A percentile compares a stretch with the other conserved stretches of the same genome.
Evolutionary conservation across 805 yeast species (phyloP).

Genomic region (Saccharomycopsis fermentans): DNA sequence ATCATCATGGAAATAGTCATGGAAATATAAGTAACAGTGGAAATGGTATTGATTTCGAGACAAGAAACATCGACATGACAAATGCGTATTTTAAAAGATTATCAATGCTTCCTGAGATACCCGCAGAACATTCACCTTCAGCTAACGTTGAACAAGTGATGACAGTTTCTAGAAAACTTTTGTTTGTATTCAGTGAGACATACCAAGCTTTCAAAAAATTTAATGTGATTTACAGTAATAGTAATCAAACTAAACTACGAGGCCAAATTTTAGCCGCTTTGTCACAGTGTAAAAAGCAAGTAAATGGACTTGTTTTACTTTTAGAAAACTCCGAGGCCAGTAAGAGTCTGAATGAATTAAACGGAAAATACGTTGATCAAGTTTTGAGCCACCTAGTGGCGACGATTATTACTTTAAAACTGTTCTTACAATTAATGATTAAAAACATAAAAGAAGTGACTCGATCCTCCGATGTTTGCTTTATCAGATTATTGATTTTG

Average conservation of each 20-base stretch:
- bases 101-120: slow-evolving; percentile 29
- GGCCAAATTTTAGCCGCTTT: not conserved
- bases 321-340: slow-evolving; percentile 28
- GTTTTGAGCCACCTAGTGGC: not conserved
- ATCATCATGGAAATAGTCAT: not conserved
- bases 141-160: slow-evolving; percentile 16
- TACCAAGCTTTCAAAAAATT: slow-evolving; percentile 36
- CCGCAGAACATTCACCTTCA: not conserved
- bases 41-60: not conserved
- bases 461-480: slow-evolving; percentile 34
- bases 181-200: slow-evolving; percentile 36
- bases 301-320: slow-evolving; percentile 34
- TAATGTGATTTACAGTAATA: slow-evolving; percentile 20
- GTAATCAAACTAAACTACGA: slow-evolving; percentile 2
- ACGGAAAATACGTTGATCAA: slow-evolving; percentile 1
- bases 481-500: slow-evolving; percentile 34
- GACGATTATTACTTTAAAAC: slow-evolving; percentile 27
- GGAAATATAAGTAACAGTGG: not conserved
- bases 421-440: slow-evolving; percentile 29
- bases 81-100: slow-evolving; percentile 38
- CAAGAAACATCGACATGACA: slow-evolving; percentile 26
- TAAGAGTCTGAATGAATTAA: slow-evolving; percentile 1
- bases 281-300: slow-evolving; percentile 30
- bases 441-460: slow-evolving; percentile 31
- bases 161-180: slow-evolving; percentile 33